phyloP scores from a whole-genome alignment of 2,329 filamentous ascomycete species.

The Apiospora marii region DNA sequence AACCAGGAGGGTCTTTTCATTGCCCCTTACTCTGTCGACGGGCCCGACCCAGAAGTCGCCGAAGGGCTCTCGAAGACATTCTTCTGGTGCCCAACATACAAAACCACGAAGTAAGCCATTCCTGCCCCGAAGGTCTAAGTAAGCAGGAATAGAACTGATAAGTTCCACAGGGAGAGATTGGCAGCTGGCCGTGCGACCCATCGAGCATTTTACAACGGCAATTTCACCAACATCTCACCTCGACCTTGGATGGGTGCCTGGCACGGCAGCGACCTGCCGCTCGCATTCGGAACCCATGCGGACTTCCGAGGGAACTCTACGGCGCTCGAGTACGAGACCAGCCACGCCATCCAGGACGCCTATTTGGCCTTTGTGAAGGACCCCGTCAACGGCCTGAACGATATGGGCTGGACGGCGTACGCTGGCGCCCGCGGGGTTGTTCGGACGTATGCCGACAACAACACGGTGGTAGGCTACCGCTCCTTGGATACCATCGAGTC shows the following conservation, averaged over 20 bases:
- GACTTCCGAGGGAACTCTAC: constrained; percentile 27
- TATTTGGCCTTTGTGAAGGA: constrained; percentile 26
- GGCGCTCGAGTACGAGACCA: constrained; percentile 26
- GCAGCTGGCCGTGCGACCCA: constrained; percentile 30
- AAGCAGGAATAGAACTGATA: not conserved
- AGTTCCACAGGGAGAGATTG: not conserved
- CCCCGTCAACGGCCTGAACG: constrained; percentile 2
- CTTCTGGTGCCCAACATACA: constrained; percentile 37
- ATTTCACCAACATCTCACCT: constrained; percentile 29
- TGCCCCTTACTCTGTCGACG: constrained; percentile 30
- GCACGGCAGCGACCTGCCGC: constrained; percentile 27
- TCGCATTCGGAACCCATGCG: constrained; percentile 28
- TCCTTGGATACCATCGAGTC: constrained; percentile 13
- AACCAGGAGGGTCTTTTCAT: constrained; percentile 37
- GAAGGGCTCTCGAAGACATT: constrained; percentile 26
- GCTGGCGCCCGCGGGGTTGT: not conserved
- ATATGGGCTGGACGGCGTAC: constrained; percentile 26
- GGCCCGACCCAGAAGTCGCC: constrained; percentile 31
- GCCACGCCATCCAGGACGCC: constrained; percentile 28
- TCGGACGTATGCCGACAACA: constrained; percentile 6
- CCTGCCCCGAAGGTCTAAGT: not conserved
- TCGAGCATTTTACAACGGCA: constrained; percentile 45
- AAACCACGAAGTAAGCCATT: constrained; percentile 28
- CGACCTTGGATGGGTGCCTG: constrained; percentile 27
- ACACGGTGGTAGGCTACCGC: constrained; percentile 4